A percentile compares a stretch with the other conserved stretches of the same genome.
These are phyloP conservation scores for Aspergillus sojae DNA, from an alignment of 2,329 filamentous ascomycete species.

Conservation along the genomic window DNA sequence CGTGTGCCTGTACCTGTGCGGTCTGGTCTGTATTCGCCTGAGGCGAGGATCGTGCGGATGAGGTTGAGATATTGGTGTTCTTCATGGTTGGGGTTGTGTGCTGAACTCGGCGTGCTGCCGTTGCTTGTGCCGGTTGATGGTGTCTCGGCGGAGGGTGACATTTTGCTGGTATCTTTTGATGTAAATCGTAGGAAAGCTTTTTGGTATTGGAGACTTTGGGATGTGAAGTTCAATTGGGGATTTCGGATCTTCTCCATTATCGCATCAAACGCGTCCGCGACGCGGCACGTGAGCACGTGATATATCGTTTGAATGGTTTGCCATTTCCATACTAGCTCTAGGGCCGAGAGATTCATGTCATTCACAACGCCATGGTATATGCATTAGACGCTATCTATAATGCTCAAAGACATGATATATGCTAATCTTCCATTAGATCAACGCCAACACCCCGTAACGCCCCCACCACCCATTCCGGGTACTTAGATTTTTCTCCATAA, in stretches of 20 bases:
- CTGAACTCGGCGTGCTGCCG: slow-evolving; percentile 8
- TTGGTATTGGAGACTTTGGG: not conserved
- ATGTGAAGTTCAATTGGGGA: not conserved
- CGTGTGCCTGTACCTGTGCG: slow-evolving; percentile 91
- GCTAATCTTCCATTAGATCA: slow-evolving; percentile 59
- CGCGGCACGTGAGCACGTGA: slow-evolving; percentile 34
- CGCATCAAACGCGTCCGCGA: slow-evolving; percentile 24
- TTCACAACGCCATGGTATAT: not conserved
- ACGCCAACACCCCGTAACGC: slow-evolving; percentile 80
- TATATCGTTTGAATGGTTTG: not conserved
- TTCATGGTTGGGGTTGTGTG: slow-evolving; percentile 62
- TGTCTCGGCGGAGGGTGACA: slow-evolving; percentile 15
- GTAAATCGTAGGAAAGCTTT: not conserved
- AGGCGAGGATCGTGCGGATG: slow-evolving; percentile 77
- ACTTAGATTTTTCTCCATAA: slow-evolving; percentile 67
- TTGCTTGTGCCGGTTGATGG: slow-evolving; percentile 8
- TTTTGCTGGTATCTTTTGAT: not conserved
- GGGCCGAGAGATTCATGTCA: not conserved
- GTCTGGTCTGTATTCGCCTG: slow-evolving; percentile 87
- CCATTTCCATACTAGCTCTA: not conserved
- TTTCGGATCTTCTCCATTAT: not conserved
- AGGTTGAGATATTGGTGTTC: slow-evolving; percentile 93
- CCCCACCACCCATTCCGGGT: slow-evolving; percentile 82
- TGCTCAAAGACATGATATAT: not conserved
- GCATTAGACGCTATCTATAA: not conserved